phyloP scores from a whole-genome alignment of 352 stramenopile genomes.

The Pythium sp. region DNA sequence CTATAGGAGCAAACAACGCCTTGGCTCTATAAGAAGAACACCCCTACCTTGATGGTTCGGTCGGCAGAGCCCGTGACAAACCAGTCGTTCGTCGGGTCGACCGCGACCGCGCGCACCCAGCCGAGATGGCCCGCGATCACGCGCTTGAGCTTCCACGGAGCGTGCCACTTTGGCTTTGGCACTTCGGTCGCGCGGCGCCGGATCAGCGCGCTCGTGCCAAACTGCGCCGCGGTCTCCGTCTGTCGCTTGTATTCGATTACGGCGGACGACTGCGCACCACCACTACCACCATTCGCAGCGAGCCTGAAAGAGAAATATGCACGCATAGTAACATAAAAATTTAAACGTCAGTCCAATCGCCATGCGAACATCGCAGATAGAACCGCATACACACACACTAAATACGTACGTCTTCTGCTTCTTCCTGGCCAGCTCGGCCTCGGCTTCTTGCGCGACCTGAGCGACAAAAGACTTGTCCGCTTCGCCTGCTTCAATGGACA shows the following conservation, averaged over 20 bases:
- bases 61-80: slow-evolving; percentile 97
- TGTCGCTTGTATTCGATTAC: slow-evolving; percentile 71
- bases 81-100: slow-evolving; percentile 98
- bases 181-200: slow-evolving; percentile 83
- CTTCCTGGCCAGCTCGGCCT: slow-evolving; percentile 40
- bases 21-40: background rate
- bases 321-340: slow-evolving; percentile 1
- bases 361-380: background rate
- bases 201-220: slow-evolving; percentile 63
- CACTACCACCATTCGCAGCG: slow-evolving; percentile 21
- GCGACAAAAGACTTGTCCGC: slow-evolving; percentile 38
- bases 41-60: slow-evolving; percentile 92
- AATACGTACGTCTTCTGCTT: slow-evolving; percentile 44
- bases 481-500: slow-evolving; percentile 9
- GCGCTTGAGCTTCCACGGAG: slow-evolving; percentile 97
- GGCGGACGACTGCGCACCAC: slow-evolving; percentile 25
- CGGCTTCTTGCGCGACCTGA: slow-evolving; percentile 55
- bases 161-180: slow-evolving; percentile 97
- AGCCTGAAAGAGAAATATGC: slow-evolving; percentile 12
- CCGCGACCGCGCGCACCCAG: slow-evolving; percentile 97
- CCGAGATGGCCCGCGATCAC: slow-evolving; percentile 95
- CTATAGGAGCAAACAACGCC: background rate
- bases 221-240: slow-evolving; percentile 42
- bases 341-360: background rate
- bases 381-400: background rate